These are phyloP conservation scores for Hordeum pubiflorum DNA, from an alignment of 202 grass and related monocot genomes.

Conservation along the genomic window DNA sequence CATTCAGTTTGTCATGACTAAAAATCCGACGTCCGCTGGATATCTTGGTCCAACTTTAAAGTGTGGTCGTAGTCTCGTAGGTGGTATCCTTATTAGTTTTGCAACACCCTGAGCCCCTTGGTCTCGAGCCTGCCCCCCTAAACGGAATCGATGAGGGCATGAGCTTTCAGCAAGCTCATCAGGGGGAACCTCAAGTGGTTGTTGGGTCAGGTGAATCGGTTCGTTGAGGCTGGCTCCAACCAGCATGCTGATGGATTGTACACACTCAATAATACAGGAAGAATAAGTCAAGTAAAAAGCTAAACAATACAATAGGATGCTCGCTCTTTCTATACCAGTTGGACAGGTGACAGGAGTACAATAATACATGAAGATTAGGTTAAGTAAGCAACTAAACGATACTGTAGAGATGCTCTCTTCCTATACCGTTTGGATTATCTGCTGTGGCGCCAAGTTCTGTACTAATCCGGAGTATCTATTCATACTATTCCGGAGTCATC, in stretches of 20 bases:
- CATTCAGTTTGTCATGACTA: too few relatives aligned
- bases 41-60: too few relatives aligned
- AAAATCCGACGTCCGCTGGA: too few relatives aligned
- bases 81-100: too few relatives aligned
- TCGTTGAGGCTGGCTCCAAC: not conserved
- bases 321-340: not conserved
- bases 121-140: not conserved
- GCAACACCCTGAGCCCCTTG: not conserved
- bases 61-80: too few relatives aligned
- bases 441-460: not conserved
- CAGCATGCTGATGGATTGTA: not conserved
- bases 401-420: not conserved
- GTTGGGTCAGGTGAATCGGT: not conserved
- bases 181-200: not conserved
- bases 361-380: not conserved
- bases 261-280: not conserved
- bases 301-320: not conserved
- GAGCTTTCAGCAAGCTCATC: not conserved
- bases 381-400: not conserved
- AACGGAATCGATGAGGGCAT: not conserved
- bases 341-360: not conserved
- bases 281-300: not conserved
- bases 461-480: not conserved
- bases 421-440: not conserved
- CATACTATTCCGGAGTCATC: too few relatives aligned